Base-by-base conservation (phyloP, 371 early-diverging fungal genomes). In the Mucor piriformis region DNA sequence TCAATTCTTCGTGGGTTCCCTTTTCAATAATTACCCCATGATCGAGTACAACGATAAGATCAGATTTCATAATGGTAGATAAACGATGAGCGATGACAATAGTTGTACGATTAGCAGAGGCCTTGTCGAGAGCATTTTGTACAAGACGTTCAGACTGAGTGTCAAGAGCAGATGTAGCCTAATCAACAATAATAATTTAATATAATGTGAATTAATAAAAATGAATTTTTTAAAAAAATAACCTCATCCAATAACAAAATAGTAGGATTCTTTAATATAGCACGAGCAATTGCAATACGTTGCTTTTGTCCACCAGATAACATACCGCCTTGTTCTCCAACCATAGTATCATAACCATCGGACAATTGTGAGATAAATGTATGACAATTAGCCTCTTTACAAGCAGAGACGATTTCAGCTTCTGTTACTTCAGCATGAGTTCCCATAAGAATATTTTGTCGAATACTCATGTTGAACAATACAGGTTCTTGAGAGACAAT, bases 271-370 rank as follows among this genome's bases (percentile, higher is more conserved):
- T 85, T 83, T 47, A 90, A 57, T 20, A 92, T 79, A 12, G 91
- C 90, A 13, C 92, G 74, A 15, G 90, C 89, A 38, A 93, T 82
- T 20, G 87, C 86, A 59, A 92, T 72, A 15, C 93, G 74, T 68
- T 96, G 95, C 61, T 87, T 88, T 72, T 96, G 94, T 11, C 96
- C 96, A 32, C 95, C 96, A 38, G 89, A 88, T 7, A 97, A 74
- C 46, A 83, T 74, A 5, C 83, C 71, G 23, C 81, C 81, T 38
- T 64, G 59, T 23, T 73, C 70, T 25, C 68, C 71, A 2, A 92
- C 87, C 3, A 83, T 61, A 0, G 95, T 92, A 24, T 91, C 82
- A 61, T 89, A 89, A n/a, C 86, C 86, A 1, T 79, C 65, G 3
- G 92, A 88, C 48, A 93, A 81, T 1, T 62, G 50, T n/a, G 61